Base-by-base conservation (phyloP, 202 grass and related monocot species). In the Cymbopogon flexuosus region DNA sequence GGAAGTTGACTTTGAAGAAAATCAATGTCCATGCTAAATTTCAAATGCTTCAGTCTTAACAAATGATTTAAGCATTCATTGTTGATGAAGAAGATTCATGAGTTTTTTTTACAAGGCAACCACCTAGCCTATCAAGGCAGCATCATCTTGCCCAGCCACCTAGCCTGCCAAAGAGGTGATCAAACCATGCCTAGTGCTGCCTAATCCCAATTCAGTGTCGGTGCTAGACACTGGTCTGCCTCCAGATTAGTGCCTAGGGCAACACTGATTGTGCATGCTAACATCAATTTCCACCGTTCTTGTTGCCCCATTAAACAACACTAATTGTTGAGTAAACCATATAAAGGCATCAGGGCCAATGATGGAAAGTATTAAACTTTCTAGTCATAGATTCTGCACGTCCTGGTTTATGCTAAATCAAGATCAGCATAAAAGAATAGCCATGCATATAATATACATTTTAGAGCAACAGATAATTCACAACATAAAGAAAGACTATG, bases 1-100 rank as follows among this genome's bases (percentile, higher is more conserved):
- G 71, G 36, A 24, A 65, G 8, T 52, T 2, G 36, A 66, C 13
- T 70, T 65, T 72, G 13, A 39, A 66, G 34, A 83, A 87, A 78
- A 87, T 18, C 35, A 62, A 7, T 24, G n/a, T 65, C 85, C 19
- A 57, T 36, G 3, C 40, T 65, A 72, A 65, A 11, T 37, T 16
- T 75, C 10, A 47, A 72, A 57, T 52, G 52, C 6, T 69, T 37
- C 77, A 62, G 46, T 60, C 14, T 60, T 27, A 15, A 43, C 42
- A 29, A 66, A 34, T 60, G 21, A 57, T 41, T 54, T 42, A 57
- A 31, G 21, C 36, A 59, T 36, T 58, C 27, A 66, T 66, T 31
- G 46, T 79, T 73, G 27, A 66, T 73, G n/a, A 73, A 22, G 46
- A 43, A 73, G 11, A 66, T 4, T 31, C 33, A 10, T 35, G 46